Evolutionary conservation across 352 stramenopile genomes (phyloP), one percentile per base, ranked within the genome.

Genomic region (Labyrinthula sp.): DNA sequence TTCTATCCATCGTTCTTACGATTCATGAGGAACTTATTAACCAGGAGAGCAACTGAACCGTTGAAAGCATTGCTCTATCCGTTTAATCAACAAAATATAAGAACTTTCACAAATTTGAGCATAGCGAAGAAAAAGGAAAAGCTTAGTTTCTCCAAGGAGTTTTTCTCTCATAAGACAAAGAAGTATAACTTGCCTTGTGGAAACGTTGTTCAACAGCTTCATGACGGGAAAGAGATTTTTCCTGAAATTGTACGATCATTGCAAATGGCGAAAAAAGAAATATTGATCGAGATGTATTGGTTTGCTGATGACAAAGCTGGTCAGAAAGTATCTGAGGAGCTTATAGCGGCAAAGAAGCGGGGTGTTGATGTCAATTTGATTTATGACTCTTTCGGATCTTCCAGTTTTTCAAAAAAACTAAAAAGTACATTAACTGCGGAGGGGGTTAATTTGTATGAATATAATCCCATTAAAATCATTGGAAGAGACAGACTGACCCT

Each of bases 201-300:
- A 20, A 52, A 52, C 15, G 37, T 9, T n/a, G 43, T 52, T 9
- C 10, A 7, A 7, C 20, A 21, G 6, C 35, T 52, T 12, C n/a
- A 52, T 17, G 34, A 52, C 23, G 43, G 43, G 18, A 29, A 8
- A 4, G 30, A 52, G 34, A 12, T 22, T 12, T 52, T 52, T 35
- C 43, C 43, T 0, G 43, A 31, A 18, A 15, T 52, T 23, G 14
- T 39, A 21, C 25, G 38, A 35, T 31, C 43, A 24, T 45, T 52
- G 21, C 31, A 52, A 21, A 14, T 8, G 14, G 43, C 43, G 34
- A 12, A 15, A 2, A 14, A 35, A 7, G 43, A 52, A 28, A 37
- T 52, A 6, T 35, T 47, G n/a, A 45, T 52, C 18, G 43, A 52
- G 34, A 52, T 52, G 43, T 52, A 52, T 28, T 52, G 43, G 43